phyloP scores from a whole-genome alignment of 768 basidiomycete genomes.

The Dictyophora rubrovolvata region DNA sequence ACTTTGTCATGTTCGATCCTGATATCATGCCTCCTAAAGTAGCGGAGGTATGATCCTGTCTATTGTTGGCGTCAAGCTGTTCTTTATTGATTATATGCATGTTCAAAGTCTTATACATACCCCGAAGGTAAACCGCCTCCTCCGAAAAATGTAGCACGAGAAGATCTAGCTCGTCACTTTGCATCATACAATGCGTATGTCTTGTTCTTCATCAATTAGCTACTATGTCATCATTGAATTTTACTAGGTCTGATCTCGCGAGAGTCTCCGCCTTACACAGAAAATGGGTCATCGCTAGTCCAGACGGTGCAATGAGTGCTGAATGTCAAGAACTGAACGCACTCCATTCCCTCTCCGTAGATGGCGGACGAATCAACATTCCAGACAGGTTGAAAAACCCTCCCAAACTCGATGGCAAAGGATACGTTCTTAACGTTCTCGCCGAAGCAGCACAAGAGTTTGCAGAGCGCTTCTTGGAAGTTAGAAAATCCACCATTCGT shows the following conservation, averaged over 20 bases:
- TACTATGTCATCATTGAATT: background rate
- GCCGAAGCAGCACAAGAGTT: conserved; percentile 38
- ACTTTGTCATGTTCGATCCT: conserved; percentile 61
- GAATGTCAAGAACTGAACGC: conserved; percentile 68
- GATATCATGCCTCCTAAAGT: conserved; percentile 48
- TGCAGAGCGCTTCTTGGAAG: conserved; percentile 30
- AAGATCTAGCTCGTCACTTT: conserved; percentile 56
- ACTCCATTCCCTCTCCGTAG: conserved; percentile 59
- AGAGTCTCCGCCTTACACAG: conserved; percentile 45
- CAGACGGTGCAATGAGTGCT: conserved; percentile 45
- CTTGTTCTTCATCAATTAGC: background rate
- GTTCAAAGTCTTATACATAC: conserved; percentile 53
- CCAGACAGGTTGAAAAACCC: conserved; percentile 45
- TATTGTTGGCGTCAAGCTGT: background rate
- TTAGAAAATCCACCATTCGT: conserved; percentile 7
- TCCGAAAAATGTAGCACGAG: conserved; percentile 37
- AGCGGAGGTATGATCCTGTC: conserved; percentile 32
- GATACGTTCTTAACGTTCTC: conserved; percentile 46
- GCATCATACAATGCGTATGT: conserved; percentile 52
- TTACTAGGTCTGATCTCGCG: conserved; percentile 43
- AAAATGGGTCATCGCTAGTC: conserved; percentile 48
- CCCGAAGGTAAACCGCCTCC: conserved; percentile 49
- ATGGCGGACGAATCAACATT: conserved; percentile 51
- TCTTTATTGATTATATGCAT: background rate
- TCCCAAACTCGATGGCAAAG: conserved; percentile 27